These are phyloP conservation scores for Coemansia sp. DNA, from an alignment of 192 early-diverging fungal genomes.

Conservation along the genomic window DNA sequence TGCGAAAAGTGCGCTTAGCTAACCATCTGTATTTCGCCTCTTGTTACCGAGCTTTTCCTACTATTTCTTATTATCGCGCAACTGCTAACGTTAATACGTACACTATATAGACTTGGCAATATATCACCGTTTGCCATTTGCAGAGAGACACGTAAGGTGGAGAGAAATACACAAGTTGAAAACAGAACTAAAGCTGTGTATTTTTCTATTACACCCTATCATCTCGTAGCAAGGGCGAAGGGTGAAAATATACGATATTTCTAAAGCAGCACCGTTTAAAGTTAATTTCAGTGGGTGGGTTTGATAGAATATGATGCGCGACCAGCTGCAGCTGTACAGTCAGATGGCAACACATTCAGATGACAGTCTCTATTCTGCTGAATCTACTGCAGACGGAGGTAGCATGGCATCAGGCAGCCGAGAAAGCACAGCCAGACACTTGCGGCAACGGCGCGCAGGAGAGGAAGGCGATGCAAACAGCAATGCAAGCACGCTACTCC, in stretches of 20 bases:
- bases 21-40: neutral
- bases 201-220: neutral
- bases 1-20: neutral
- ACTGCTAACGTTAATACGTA: neutral
- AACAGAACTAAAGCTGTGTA: neutral
- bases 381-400: neutral
- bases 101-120: neutral
- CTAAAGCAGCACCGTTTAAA: neutral
- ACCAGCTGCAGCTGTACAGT: conserved; percentile 19
- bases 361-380: conserved; percentile 28
- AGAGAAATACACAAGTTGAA: neutral
- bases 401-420: neutral
- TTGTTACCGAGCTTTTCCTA: neutral
- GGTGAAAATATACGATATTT: neutral
- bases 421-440: neutral
- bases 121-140: neutral
- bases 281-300: neutral
- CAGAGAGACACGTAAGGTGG: neutral
- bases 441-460: neutral
- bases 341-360: conserved; percentile 20
- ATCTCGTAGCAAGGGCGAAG: neutral
- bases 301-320: conserved; percentile 9
- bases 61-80: neutral
- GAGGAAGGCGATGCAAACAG: neutral
- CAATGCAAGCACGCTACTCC: neutral